Percentiles rank a stretch among this genome's conserved stretches.
phyloP scores from a whole-genome alignment of 768 basidiomycete species.

The Galerina sulciceps region DNA sequence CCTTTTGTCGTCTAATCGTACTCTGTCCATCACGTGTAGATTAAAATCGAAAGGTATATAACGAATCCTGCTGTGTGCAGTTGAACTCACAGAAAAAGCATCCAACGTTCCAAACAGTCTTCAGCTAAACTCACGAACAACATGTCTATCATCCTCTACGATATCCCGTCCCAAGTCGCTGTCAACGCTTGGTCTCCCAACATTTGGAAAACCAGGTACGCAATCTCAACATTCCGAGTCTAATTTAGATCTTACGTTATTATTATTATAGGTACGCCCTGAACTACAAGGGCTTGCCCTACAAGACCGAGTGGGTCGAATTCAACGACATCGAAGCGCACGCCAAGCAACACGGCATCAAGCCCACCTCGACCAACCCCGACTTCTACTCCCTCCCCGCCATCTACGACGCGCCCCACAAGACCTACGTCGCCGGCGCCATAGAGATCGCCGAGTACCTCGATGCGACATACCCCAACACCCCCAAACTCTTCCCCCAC shows the following conservation, averaged over 20 bases:
- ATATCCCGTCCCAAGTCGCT: background rate
- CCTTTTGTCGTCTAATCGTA: no score
- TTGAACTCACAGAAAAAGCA: no score
- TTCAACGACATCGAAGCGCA: constrained; percentile 43
- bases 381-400: constrained; percentile 52
- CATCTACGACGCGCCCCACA: constrained; percentile 49
- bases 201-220: background rate
- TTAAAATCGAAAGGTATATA: no score
- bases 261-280: no score
- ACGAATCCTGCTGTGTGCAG: no score
- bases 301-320: constrained; percentile 51
- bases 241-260: background rate
- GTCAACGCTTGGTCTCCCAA: background rate
- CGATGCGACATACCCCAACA: no score
- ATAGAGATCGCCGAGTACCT: constrained; percentile 49
- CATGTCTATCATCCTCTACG: no score
- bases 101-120: no score
- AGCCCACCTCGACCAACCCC: constrained; percentile 35
- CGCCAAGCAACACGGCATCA: constrained; percentile 35
- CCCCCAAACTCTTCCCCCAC: no score
- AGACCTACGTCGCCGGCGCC: constrained; percentile 42
- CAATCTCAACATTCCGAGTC: background rate
- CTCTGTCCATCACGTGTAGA: no score
- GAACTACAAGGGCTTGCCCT: constrained; percentile 33
- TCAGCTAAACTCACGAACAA: no score